Percentiles rank a stretch among this genome's conserved stretches.
Conservation (phyloP, 176 grass and related monocot genomes). For the Stipa capillata region DNA sequence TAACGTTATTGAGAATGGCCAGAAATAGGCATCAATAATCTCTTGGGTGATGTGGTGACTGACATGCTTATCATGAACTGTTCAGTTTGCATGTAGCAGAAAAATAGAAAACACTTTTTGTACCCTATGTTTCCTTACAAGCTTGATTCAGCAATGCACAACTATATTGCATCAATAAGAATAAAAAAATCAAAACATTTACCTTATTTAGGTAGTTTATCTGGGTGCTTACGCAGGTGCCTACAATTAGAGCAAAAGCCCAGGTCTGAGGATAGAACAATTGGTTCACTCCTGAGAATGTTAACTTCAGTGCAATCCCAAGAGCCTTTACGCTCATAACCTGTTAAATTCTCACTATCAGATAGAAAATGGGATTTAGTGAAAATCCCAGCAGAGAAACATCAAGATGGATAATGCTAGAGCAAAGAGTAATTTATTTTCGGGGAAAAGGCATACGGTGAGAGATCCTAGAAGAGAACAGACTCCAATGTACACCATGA, state of each 20-base stretch:
- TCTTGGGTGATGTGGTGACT: no score
- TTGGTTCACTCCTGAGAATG: conserved; percentile 92
- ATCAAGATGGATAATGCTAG: conserved; percentile 6
- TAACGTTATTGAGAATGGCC: neutral
- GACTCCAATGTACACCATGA: conserved; percentile 90
- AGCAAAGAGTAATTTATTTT: neutral
- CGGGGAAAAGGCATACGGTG: conserved; percentile 47
- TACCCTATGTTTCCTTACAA: neutral
- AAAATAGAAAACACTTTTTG: neutral
- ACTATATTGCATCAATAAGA: neutral
- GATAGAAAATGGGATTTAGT: conserved; percentile 11
- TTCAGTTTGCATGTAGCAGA: neutral
- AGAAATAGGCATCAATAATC: neutral
- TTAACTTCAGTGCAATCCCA: conserved; percentile 89
- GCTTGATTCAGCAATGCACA: neutral
- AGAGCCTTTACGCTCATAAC: conserved; percentile 93
- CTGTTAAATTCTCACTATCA: conserved; percentile 38
- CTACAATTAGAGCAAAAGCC: conserved; percentile 77
- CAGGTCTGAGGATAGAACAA: conserved; percentile 85
- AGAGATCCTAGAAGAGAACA: conserved; percentile 94
- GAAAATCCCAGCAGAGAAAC: neutral
- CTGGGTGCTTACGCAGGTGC: conserved; percentile 68
- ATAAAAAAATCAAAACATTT: neutral
- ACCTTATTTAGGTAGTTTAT: conserved; percentile 98
- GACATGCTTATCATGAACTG: no score